Base-by-base conservation (phyloP, 768 basidiomycete genomes). In the Crucibulum laeve region DNA sequence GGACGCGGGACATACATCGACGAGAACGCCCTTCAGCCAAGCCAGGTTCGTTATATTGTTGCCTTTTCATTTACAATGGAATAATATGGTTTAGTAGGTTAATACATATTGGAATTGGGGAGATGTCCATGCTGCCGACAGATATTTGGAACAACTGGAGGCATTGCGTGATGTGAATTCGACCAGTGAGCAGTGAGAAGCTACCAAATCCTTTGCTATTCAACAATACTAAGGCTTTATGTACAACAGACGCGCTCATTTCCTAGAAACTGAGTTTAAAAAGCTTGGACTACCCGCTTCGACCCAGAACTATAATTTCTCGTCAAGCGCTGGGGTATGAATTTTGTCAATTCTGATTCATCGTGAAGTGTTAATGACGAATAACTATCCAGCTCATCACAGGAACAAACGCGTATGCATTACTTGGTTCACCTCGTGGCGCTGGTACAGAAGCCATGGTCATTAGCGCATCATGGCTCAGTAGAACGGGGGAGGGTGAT, bases 21-120 rank as follows among this genome's bases (percentile, higher is more conserved):
- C 60, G 96, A 99, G 67, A 96, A 98, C 60, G 95, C 96, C 1
- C 65, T 99, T 15, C 91, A 94, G 55, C 94, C 96, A 7, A 84
- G 79, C 4, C 92, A 95, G 70, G 94, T 94, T 53, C 38, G 54
- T 42, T 23, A 19, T 8, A 41, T 26, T 21, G 11, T 48, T 7
- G 30, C 25, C 5, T 45, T 36, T 34, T 1, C 36, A n/a, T 39
- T 38, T 25, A 24, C 17, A n/a, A 19, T 7, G 19, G 15, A 21
- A 13, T 38, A 14, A 38, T 25, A 35, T 13, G 19, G 43, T 23
- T 6, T 25, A 44, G 15, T 43, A 97, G 92, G 94, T 96, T 17
- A 89, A 82, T 44, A 91, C 89, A 8, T 82, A 92, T 58, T 97
- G 88, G 84, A 77, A 78, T 53, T 97, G 95, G 96, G 78, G 68